A percentile compares a stretch with the other conserved stretches of the same genome.
Conservation (phyloP, 768 basidiomycete genomes). For the Clathrus columnatus region DNA sequence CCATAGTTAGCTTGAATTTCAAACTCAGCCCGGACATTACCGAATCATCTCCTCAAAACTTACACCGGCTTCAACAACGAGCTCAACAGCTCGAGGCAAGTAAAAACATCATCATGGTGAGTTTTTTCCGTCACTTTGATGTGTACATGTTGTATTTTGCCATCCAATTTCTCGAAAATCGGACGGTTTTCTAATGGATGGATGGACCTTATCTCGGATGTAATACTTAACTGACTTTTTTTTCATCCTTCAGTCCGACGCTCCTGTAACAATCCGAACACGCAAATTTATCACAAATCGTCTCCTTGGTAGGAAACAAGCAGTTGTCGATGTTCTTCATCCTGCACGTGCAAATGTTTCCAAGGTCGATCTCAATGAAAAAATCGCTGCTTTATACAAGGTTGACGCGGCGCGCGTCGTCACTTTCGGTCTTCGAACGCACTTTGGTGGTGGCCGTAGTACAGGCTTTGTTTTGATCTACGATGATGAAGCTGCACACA, state of each 20-base stretch:
- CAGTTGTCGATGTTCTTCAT: constrained; percentile 90
- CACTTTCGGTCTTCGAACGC: constrained; percentile 88
- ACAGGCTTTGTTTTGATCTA: constrained; percentile 98
- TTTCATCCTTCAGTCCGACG: constrained; percentile 51
- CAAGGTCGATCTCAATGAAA: constrained; percentile 84
- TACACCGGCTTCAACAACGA: constrained; percentile 6
- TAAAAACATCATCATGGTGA: constrained; percentile 17
- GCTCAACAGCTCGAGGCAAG: constrained; percentile 21
- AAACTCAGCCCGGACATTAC: constrained; percentile 9
- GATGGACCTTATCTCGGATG: constrained; percentile 23
- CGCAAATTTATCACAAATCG: constrained; percentile 99
- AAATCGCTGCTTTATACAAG: constrained; percentile 91
- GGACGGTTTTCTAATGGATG: constrained; percentile 25
- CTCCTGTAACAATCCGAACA: constrained; percentile 92
- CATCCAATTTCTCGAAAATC: background rate
- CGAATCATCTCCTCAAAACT: constrained; percentile 8
- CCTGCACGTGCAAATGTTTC: constrained; percentile 93
- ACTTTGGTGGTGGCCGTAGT: constrained; percentile 96
- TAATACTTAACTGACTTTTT: constrained; percentile 13
- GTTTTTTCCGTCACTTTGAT: constrained; percentile 1
- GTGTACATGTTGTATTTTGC: background rate
- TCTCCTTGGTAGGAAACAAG: constrained; percentile 91
- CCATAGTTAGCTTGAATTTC: too few relatives aligned
- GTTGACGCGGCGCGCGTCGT: constrained; percentile 84
- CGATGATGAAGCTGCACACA: constrained; percentile 90